Base-by-base conservation (phyloP, 306 rosid species). In the Lotus japonicus region DNA sequence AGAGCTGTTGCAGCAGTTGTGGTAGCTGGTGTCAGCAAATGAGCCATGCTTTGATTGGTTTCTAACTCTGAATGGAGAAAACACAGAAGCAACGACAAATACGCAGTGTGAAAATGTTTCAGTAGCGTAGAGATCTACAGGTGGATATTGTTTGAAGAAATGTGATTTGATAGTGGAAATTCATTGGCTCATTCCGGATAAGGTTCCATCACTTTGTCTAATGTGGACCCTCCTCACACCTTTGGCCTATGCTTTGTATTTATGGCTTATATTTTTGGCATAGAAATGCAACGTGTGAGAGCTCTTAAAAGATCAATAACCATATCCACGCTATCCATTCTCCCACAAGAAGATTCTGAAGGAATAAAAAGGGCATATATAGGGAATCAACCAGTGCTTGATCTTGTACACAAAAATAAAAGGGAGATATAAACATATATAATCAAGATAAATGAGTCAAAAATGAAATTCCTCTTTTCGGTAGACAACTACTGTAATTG, bases 181-280 rank as follows among this genome's bases (percentile, higher is more conserved):
- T 63, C 70, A 89, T 89, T 92, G 98, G 98, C 68, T 74, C 23
- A 4, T 18, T 68, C 17, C 35, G 7, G 98, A 92, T 92, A 92
- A 90, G 94, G 84, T 58, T 74, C 21, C 77, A 63, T 62, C 50
- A 3, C 57, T 46, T 26, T 59, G 70, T 14, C 9, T 9, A 66
- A 2, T 26, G 88, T 87, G 98, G 95, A 55, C 92, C 96, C 81
- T 53, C 51, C 84, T 17, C 82, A 43, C 42, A 7, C 42, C 1
- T 38, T 60, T 12, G n/a, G 56, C 44, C 35, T 59, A 42, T 17
- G 8, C 35, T 54, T 41, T 62, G 16, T 6, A 9, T 48, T 26
- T 31, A 35, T 8, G 43, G n/a, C 48, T 71, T 12, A 38, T 13
- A 1, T 54, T 54, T 26, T 33, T 1, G 6, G 49, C 9, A 62